Evolutionary conservation across 257 asterid species (phyloP), one percentile per base, ranked within the genome.

Genomic region (Striga asiatica): DNA sequence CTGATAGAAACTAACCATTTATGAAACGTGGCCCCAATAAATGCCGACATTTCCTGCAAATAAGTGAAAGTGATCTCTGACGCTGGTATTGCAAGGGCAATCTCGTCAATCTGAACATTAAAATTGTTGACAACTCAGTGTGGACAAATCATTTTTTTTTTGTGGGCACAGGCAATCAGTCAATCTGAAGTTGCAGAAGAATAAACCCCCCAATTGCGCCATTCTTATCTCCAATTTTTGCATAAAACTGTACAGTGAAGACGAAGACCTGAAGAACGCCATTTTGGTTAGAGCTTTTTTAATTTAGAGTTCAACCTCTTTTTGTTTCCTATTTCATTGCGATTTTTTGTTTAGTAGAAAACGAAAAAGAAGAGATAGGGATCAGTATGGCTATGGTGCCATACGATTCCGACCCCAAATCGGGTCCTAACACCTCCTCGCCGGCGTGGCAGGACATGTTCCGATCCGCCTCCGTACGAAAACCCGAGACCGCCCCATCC

Each of bases 401-500:
- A 2, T 77, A 65, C 21, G 72, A 74, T 50, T 66, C 93, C 12
- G 92, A 81, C 70, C 61, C 81, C 54, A 76, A 81, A 60, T 21
- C 85, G 39, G 81, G 76, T 65, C 39, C 88, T 12, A 73, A 32
- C 71, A 49, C 61, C 38, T 63, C 65, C 22, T 69, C 73, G 38
- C 78, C 76, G 2, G 79, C 97, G 28, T 92, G 98, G 98, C 81
- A 82, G 72, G 98, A 92, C 50, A 92, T 92, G 98, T 87, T 87
- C 71, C 67, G 94, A 84, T 87, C 97, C 63, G 97, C 93, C n/a
- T 88, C 98, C 19, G 42, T 65, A 63, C 69, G 95, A 28, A 82
- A 88, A 42, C 85, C 96, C 25, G 83, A 65, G 53, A 82, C 76
- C 39, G 17, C 29, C 62, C 77, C 28, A 56, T 41, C 76, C 66